These are phyloP conservation scores for Pseudogymnoascus destructans DNA, from an alignment of 2,329 filamentous ascomycete genomes.

Conservation along the genomic window DNA sequence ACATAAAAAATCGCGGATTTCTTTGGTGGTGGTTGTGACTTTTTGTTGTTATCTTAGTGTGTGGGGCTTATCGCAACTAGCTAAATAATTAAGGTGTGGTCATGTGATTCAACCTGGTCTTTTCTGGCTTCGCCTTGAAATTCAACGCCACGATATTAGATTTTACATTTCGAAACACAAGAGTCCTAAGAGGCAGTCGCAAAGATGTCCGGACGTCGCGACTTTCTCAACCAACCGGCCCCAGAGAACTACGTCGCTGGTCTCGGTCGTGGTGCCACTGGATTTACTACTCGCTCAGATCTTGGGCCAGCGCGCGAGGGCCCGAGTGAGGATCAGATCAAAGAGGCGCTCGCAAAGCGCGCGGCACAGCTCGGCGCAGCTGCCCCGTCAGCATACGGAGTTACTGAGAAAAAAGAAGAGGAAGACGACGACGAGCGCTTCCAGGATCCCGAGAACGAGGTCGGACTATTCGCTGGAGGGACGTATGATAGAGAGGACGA, in stretches of 20 bases:
- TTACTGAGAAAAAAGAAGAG: slow-evolving; percentile 41
- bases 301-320: slow-evolving; percentile 89
- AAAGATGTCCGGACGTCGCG: slow-evolving; percentile 42
- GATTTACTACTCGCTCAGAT: slow-evolving; percentile 95
- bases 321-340: slow-evolving; percentile 95
- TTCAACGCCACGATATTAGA: background rate
- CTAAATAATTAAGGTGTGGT: background rate
- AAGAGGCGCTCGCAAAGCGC: slow-evolving; percentile 89
- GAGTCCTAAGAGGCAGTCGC: slow-evolving; percentile 4
- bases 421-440: slow-evolving; percentile 70
- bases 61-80: slow-evolving; percentile 4
- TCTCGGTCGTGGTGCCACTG: slow-evolving; percentile 92
- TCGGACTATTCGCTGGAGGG: slow-evolving; percentile 86
- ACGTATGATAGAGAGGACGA: slow-evolving; percentile 97
- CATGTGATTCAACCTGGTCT: slow-evolving; percentile 8
- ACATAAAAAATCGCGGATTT: slow-evolving; percentile 6
- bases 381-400: slow-evolving; percentile 62
- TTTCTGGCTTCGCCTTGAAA: background rate
- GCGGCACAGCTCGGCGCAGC: slow-evolving; percentile 67
- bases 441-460: slow-evolving; percentile 94
- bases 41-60: slow-evolving; percentile 9
- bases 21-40: slow-evolving; percentile 5
- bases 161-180: background rate
- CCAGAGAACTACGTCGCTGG: slow-evolving; percentile 88
- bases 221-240: slow-evolving; percentile 78